Base-by-base conservation (phyloP, 345 rosid species). In the Gossypium anomalum region DNA sequence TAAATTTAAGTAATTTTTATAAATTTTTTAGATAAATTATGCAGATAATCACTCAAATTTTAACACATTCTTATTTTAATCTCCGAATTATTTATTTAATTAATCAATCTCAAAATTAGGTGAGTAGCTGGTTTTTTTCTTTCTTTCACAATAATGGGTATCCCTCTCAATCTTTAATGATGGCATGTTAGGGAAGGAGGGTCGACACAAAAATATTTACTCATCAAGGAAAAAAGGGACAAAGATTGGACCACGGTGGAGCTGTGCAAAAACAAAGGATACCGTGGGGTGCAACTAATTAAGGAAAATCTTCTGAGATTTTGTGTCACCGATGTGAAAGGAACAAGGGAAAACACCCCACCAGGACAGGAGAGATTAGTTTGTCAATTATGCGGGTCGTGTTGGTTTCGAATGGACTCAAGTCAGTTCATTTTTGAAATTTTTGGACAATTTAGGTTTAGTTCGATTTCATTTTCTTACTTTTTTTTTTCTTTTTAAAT, bases 251-350 rank as follows among this genome's bases (percentile, higher is more conserved):
- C 84, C 84, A 80, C 77, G 7, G 3, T 20, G 64, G 74, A 75
- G 82, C 7, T 34, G 77, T 58, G 72, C 78, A 69, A 66, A 65
- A 78, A 38, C 77, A 79, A 80, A 74, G 81, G 81, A 83, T 80
- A 73, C 20, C 7, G 68, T 79, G 73, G 83, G 88, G 78, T 89
- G 91, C 94, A 87, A 92, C 89, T 79, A 88, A 80, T 78, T 87
- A 67, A 80, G 87, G 92, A 88, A 34, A 89, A 88, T 87, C 84
- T 87, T 72, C 27, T 56, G 68, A 81, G 87, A 80, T 83, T 76
- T 79, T 77, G 65, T 77, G 74, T 80, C 84, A 74, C 67, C 65
- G 70, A 72, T 75, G 82, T 76, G 86, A 87, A 81, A 79, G 81
- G 73, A 82, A 85, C 88, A 80, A 82, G 63, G 65, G 82, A 80